phyloP scores from a whole-genome alignment of 73 alveolate species.

The Symbiodinium pilosum region DNA sequence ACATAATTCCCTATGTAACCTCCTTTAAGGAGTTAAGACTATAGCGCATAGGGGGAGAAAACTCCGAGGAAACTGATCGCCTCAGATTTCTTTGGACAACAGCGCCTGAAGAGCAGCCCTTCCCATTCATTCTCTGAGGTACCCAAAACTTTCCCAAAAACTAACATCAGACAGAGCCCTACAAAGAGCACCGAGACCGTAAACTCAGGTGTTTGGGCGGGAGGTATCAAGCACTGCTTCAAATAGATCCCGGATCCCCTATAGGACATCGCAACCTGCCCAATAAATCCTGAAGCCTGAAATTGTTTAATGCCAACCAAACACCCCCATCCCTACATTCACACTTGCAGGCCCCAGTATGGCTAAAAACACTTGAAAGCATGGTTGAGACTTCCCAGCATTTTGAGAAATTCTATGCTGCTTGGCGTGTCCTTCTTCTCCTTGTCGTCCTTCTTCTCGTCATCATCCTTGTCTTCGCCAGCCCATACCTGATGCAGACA shows the following conservation, averaged over 20 bases:
- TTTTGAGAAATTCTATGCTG: too few species aligned
- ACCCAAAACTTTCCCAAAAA: not conserved
- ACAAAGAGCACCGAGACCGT: not conserved
- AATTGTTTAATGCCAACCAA: not conserved
- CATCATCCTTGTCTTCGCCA: constrained; percentile 55
- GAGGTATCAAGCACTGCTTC: not conserved
- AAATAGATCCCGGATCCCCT: not conserved
- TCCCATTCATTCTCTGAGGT: not conserved
- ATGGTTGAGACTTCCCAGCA: not conserved
- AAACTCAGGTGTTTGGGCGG: not conserved
- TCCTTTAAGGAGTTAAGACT: too few species aligned
- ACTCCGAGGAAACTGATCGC: too few species aligned
- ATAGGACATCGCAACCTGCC: not conserved
- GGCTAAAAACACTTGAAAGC: not conserved
- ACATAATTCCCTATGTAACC: too few species aligned
- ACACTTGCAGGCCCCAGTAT: not conserved
- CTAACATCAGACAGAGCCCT: not conserved
- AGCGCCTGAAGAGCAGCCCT: not conserved
- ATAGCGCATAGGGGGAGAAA: not conserved
- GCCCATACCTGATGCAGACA: constrained; percentile 10
- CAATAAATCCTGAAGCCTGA: not conserved
- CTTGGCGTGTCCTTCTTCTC: constrained; percentile 18
- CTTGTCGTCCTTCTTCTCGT: constrained; percentile 60
- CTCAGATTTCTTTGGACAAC: not conserved
- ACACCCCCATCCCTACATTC: not conserved